Conservation (phyloP, 805 yeast species). For the Debaryomyces hansenii region DNA sequence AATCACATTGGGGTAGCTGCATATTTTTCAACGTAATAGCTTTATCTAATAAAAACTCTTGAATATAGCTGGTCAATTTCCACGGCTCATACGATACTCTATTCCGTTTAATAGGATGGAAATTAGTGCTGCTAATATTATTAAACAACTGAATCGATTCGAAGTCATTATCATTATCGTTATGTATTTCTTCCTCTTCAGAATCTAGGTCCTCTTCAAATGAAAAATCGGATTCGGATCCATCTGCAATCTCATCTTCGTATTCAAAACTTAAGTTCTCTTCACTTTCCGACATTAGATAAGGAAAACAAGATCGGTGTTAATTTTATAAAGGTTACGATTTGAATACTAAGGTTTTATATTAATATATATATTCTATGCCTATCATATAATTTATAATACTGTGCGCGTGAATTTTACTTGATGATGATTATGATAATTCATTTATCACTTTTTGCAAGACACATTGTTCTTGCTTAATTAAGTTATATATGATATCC, state of each 20-base stretch:
- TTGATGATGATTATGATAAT: background rate
- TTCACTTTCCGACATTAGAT: constrained; percentile 1
- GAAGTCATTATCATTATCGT: background rate
- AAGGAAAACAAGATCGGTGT: background rate
- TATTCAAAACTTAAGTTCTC: constrained; percentile 10
- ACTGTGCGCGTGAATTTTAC: background rate
- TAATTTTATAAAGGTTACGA: too few species aligned
- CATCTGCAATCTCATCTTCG: constrained; percentile 8
- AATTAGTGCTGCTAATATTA: background rate
- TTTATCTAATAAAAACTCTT: constrained; percentile 21
- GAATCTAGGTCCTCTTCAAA: constrained; percentile 13
- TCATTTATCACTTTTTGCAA: background rate
- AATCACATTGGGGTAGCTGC: constrained; percentile 26
- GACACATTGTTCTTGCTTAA: background rate
- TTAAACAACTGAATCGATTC: constrained; percentile 2
- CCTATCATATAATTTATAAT: background rate
- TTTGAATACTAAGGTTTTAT: background rate
- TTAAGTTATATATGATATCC: background rate
- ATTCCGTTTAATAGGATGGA: background rate
- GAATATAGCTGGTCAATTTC: constrained; percentile 25
- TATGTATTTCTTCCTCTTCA: constrained; percentile 4
- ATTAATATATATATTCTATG: background rate
- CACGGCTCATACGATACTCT: constrained; percentile 23
- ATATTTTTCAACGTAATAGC: constrained; percentile 19
- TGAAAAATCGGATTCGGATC: constrained; percentile 10